Base-by-base conservation (phyloP, 1,284 basidiomycete genomes). In the Somion occarium region DNA sequence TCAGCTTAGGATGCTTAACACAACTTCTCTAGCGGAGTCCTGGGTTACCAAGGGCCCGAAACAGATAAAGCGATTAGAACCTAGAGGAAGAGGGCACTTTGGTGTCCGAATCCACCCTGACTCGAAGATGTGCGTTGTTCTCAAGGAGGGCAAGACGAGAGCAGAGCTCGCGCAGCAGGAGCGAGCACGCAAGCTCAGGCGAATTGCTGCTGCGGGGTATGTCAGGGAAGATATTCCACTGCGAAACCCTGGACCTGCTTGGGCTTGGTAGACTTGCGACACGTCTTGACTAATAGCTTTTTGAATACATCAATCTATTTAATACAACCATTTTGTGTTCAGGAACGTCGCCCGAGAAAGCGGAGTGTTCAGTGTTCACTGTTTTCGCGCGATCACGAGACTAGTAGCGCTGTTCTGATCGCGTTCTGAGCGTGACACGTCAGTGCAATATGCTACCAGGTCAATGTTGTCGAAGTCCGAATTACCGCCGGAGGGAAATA, bases 11-110 rank as follows among this genome's bases (percentile, higher is more conserved):
- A 43, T 42, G 34, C 37, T 59, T 41, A 43, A 41, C 42, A 15
- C 38, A 42, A 18, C 2, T 50, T 13, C 50, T 41, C 38, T 60
- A 94, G 92, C 87, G 52, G 85, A 98, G 71, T 83, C 94, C 12
- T 98, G 94, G 93, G 93, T 98, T 15, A 86, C 82, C 50, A 98
- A 98, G 69, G 94, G 93, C 1, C 72, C 75, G 0, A 78, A 75
- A 39, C 78, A 79, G 52, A 69, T 82, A 39, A 82, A 79, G 55
- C 80, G 86, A 45, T 59, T 93, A n/a, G 93, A 98, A 58, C 83
- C 88, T 56, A 88, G 88, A 69, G 96, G 93, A 49, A 82, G 96
- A 52, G 91, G 88, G 20, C 83, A 88, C 59, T 77, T 73, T 54
- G 96, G 96, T 54, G 77, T 91, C 55, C 86, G 88, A 53, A 76